Base-by-base conservation (phyloP, 2,329 filamentous ascomycete species). In the Dryadomyces quercus-mongolicae region DNA sequence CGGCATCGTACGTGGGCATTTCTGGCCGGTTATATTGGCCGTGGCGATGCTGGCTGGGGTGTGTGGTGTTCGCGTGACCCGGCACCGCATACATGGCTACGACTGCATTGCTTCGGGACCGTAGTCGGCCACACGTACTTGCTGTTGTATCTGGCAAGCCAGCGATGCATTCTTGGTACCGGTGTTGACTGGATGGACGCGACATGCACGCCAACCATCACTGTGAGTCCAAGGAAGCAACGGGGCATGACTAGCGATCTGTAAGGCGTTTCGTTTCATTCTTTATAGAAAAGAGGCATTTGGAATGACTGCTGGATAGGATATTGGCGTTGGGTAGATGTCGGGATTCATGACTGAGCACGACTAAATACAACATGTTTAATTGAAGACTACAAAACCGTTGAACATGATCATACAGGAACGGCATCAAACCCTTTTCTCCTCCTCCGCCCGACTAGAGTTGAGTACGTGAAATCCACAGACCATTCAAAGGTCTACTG, bases 71-170 rank as follows among this genome's bases (percentile, higher is more conserved):
- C 64, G 15, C 69, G 80, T 25, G 71, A 74, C 49, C 61, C 62
- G 22, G 64, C 61, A 4, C 75, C 70, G 60, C 67, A 56, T 48
- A 40, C 63, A 12, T 69, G 73, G 55, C 66, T 94, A 2, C 77
- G 81, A 38, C 66, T 92, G 1, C 93, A 86, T 64, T 88, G 87
- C 63, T 95, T 87, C 84, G 90, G 86, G 0, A 78, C 84, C 58
- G 71, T 88, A 0, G 80, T 81, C 0, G 76, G 81, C 53, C 84
- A 94, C 62, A 74, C 88, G 38, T 95, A 89, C 65, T 68, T 93
- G 4, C 66, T 91, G 43, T 67, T 95, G 0, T 92, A 86, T 64
- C 68, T 90, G 15, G 85, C 82, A 0, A 92, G 84, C 61, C 74
- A 79, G 54, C 75, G 84, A 36, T 74, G 74, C 57, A 67, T 91